Evolutionary conservation across 2,329 filamentous ascomycete species (phyloP).

Genomic region (Aschersonia sp.): DNA sequence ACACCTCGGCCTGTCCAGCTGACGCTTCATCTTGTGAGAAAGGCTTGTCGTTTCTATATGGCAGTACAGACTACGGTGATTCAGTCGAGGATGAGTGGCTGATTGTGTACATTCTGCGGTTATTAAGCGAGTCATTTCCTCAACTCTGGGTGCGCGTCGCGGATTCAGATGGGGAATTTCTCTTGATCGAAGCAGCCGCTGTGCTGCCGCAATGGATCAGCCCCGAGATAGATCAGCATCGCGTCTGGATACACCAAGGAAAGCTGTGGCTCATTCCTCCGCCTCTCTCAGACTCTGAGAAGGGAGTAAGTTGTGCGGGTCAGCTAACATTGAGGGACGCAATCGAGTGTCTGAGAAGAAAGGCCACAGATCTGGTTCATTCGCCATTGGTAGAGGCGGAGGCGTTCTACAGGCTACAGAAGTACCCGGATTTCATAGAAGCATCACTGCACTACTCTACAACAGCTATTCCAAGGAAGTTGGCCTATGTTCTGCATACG

Average conservation of each 20-base stretch:
- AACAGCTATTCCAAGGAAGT: conserved; percentile 62
- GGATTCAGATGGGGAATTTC: conserved; percentile 88
- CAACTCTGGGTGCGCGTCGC: conserved; percentile 70
- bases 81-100: conserved; percentile 97
- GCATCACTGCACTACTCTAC: conserved; percentile 64
- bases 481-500: conserved; percentile 65
- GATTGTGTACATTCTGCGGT: conserved; percentile 74
- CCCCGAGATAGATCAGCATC: conserved; percentile 74
- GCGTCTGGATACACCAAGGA: conserved; percentile 77
- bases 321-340: conserved; percentile 51
- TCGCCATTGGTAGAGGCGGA: conserved; percentile 69
- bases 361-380: conserved; percentile 46
- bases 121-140: conserved; percentile 59
- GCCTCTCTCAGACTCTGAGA: conserved; percentile 17
- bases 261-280: conserved; percentile 58
- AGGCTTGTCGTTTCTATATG: conserved; percentile 47
- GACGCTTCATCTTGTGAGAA: background rate
- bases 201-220: conserved; percentile 80
- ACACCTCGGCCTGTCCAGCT: too few species aligned
- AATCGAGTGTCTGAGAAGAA: conserved; percentile 40
- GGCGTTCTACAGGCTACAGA: conserved; percentile 75
- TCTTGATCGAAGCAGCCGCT: conserved; percentile 86
- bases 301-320: background rate
- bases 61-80: conserved; percentile 78
- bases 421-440: conserved; percentile 65